phyloP scores from a whole-genome alignment of 768 basidiomycete genomes.

The Obba rivulosa region DNA sequence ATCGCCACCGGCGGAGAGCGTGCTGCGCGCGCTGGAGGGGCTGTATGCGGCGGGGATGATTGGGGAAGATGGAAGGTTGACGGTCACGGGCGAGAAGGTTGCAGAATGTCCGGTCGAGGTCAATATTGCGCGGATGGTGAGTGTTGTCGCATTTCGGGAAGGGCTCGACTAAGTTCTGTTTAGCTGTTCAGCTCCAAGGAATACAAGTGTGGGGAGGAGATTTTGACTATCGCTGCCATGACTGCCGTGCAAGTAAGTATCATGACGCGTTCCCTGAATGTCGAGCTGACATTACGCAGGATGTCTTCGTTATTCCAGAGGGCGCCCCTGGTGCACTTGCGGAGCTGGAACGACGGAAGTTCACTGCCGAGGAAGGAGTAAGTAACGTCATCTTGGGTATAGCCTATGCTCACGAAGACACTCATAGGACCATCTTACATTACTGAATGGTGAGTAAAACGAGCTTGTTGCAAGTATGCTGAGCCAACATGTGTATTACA shows the following conservation, averaged over 20 bases:
- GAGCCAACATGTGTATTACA: conserved; percentile 24
- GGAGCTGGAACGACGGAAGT: conserved; percentile 91
- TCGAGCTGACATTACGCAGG: conserved; percentile 38
- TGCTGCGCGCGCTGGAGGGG: conserved; percentile 82
- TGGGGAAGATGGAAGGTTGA: conserved; percentile 74
- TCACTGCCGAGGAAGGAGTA: conserved; percentile 97
- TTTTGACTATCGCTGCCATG: conserved; percentile 95
- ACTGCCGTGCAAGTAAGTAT: conserved; percentile 72
- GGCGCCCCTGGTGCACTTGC: conserved; percentile 81
- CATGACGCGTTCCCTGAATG: not conserved
- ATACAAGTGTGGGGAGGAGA: conserved; percentile 89
- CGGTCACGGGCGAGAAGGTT: conserved; percentile 74
- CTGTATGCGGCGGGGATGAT: conserved; percentile 79
- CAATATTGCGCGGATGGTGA: conserved; percentile 89
- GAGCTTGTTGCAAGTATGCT: not conserved
- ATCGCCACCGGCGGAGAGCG: conserved; percentile 78
- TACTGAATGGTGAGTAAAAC: conserved; percentile 70
- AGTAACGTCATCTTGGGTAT: conserved; percentile 14
- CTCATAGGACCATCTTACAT: conserved; percentile 84
- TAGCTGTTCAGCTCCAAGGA: conserved; percentile 86
- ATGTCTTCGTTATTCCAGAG: conserved; percentile 85
- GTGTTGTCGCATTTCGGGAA: conserved; percentile 11
- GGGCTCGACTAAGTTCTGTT: not conserved
- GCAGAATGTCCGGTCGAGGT: conserved; percentile 95
- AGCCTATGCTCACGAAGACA: conserved; percentile 1